Percentiles rank a stretch among this genome's conserved stretches.
phyloP scores from a whole-genome alignment of 768 basidiomycete genomes.

The Pleurotus eryngii region DNA sequence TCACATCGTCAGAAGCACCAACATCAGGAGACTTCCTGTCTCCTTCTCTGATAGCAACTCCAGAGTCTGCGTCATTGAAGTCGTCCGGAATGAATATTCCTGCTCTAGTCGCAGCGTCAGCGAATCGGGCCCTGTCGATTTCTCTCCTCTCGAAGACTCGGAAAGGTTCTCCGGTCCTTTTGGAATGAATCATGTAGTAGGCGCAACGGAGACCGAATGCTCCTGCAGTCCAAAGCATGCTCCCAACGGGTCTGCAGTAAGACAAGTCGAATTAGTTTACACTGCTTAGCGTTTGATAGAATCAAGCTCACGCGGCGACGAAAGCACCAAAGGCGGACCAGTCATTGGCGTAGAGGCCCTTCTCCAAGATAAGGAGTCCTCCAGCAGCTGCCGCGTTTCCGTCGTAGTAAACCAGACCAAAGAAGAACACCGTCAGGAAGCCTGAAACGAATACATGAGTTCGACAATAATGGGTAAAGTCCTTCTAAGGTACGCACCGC shows the following conservation, averaged over 20 bases:
- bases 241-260: neutral
- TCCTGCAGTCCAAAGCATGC: conserved; percentile 5
- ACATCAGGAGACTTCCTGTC: neutral
- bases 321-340: conserved; percentile 11
- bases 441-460: neutral
- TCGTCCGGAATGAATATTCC: conserved; percentile 1
- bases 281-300: neutral
- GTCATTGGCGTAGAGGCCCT: conserved; percentile 2
- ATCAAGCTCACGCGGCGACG: neutral
- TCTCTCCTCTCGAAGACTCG: neutral
- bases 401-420: conserved; percentile 4
- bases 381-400: conserved; percentile 1
- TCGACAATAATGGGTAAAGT: neutral
- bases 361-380: neutral
- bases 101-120: conserved; percentile 4
- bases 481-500: neutral
- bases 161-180: neutral
- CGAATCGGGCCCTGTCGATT: conserved; percentile 3
- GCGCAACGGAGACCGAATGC: neutral
- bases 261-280: neutral
- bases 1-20: neutral
- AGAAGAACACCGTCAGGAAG: conserved; percentile 5
- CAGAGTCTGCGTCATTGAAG: neutral
- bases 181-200: neutral
- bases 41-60: neutral